Evolutionary conservation across 352 stramenopile genomes (phyloP), one percentile per base, ranked within the genome.

Genomic region (Phytophthora hibernalis): DNA sequence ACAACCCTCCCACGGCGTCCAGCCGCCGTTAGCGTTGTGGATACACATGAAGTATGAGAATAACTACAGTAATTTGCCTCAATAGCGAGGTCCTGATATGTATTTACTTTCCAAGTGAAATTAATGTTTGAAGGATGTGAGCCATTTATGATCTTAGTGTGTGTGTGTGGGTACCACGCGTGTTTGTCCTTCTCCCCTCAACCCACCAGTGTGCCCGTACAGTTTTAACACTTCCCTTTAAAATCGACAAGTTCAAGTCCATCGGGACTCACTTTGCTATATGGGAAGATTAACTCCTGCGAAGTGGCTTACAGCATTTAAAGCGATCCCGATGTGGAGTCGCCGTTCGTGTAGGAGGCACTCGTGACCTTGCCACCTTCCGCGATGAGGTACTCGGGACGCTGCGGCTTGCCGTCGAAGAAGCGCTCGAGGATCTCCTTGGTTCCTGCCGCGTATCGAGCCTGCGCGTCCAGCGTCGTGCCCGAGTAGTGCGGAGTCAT

Each of bases 401-500:
- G 74, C 48, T 80, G 75, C 22, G 64, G 42, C 22, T 78, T 76
- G 48, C 70, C 61, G 44, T 80, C 74, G 18, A 80, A 75, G 65
- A 79, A 77, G n/a, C 59, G 66, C 40, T 82, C 57, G 38, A 83
- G 70, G 54, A 79, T 83, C 62, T 83, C 75, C 38, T 73, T 72
- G 21, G 76, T 78, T 21, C 75, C 75, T 9, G 60, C 70, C 8
- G 70, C 70, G 35, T 78, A 78, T 8, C 70, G 70, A 48, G 61
- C 65, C 54, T 84, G 76, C 31, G 76, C 76, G 37, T 74, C 72
- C 54, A 84, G 51, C 45, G 68, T 76, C 12, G 61, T 84, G 54
- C 76, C 76, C 47, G 65, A 77, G 59, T 81, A 79, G 70, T 83
- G 76, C 33, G 76, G 76, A 35, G 76, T 83, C 76, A 83, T 83